Percentiles rank a stretch among this genome's conserved stretches.
Conservation (phyloP, 129 eudicot species). For the Ambrosia artemisiifolia region DNA sequence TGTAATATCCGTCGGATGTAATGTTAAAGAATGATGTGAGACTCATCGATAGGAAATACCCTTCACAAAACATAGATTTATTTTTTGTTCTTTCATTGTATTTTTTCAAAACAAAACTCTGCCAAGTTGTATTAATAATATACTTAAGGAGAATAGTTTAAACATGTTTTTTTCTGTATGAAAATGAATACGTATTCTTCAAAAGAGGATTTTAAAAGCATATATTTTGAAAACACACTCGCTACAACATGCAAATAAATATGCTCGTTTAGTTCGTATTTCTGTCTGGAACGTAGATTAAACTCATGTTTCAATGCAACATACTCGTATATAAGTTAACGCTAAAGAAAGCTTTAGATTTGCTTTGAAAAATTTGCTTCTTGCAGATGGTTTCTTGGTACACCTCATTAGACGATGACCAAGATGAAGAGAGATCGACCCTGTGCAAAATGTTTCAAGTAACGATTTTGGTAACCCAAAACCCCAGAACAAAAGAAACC, state of each 20-base stretch:
- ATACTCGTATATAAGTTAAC: background rate
- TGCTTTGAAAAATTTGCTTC: conserved; percentile 9
- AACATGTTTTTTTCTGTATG: too few relatives aligned
- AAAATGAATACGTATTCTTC: too few relatives aligned
- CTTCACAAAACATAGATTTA: background rate
- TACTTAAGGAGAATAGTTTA: too few relatives aligned
- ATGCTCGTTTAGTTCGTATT: too few relatives aligned
- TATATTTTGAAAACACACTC: background rate
- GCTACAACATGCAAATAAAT: too few relatives aligned
- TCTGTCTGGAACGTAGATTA: too few relatives aligned
- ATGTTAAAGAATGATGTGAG: background rate
- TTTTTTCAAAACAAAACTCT: background rate
- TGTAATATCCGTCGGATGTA: background rate
- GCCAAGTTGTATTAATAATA: background rate
- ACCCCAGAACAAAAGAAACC: background rate
- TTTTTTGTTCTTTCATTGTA: background rate
- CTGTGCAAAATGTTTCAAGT: conserved; percentile 17
- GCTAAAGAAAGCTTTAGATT: background rate
- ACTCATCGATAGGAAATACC: background rate
- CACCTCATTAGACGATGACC: conserved; percentile 20
- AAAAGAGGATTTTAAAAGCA: too few relatives aligned
- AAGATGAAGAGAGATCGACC: conserved; percentile 15
- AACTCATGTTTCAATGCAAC: too few relatives aligned
- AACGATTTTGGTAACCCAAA: conserved; percentile 8
- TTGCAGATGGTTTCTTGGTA: background rate